Evolutionary conservation across 2,329 filamentous ascomycete genomes (phyloP), one percentile per base, ranked within the genome.

Genomic region (Botrytis cinerea): DNA sequence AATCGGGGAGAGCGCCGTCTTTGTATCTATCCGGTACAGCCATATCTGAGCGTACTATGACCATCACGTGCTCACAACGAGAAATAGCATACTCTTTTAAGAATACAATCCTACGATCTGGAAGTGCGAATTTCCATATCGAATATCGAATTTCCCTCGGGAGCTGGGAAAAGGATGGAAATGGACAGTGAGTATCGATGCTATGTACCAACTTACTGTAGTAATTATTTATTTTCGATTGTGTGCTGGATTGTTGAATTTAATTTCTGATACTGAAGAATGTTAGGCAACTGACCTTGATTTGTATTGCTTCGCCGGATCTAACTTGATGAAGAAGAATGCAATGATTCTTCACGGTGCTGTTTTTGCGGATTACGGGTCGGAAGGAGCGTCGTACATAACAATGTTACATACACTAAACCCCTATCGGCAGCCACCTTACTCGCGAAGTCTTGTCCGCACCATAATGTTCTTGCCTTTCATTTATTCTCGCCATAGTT

Each of bases 1-100:
- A 68, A 57, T 9, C 35, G 28, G 25, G 35, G n/a, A 40, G 40
- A 32, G 20, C 25, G 14, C 54, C 25, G 12, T 57, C 14, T 57
- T 43, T 8, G 35, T 35, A 68, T 57, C 48, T 32, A 28, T 68
- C 66, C 20, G 35, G 48, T 7, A 68, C 66, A 28, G 22, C 25
- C 66, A 22, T 43, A 28, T 68, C 48, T 32, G 66, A 68, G n/a
- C 66, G 35, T 43, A 68, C 66, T 68, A 48, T 57, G 5, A 68
- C 66, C 48, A 68, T 57, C 35, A 38, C 35, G 48, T 68, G 48
- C 35, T 57, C 18, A 54, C 66, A 68, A 32, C 35, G 48, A 32
- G 66, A 68, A 28, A 43, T 40, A 43, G 35, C 8, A 20, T 22
- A 22, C 5, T n/a, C 4, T 2, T 57, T 20, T 22, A 57, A 6